Percentiles rank a stretch among this genome's conserved stretches.
These are phyloP conservation scores for Coemansia sp. DNA, from an alignment of 192 early-diverging fungal genomes.

Conservation along the genomic window DNA sequence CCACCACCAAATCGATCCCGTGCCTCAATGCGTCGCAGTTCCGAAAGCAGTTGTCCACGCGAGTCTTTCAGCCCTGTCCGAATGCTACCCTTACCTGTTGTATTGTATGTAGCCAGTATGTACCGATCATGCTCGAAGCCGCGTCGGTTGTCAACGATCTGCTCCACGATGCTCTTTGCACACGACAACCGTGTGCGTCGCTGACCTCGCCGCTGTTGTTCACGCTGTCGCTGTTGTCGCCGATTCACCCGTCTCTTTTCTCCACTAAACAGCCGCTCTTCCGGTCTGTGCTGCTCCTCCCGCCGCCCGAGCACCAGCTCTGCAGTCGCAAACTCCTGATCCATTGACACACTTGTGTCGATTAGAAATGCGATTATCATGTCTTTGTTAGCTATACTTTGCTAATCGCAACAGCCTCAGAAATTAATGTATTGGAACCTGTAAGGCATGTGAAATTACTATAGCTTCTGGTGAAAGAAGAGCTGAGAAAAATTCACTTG, in stretches of 20 bases:
- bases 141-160: conserved; percentile 60
- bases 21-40: conserved; percentile 64
- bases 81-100: conserved; percentile 24
- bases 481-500: background rate
- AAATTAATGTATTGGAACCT: background rate
- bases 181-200: conserved; percentile 60
- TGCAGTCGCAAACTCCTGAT: conserved; percentile 44
- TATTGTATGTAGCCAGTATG: conserved; percentile 72
- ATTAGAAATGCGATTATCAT: conserved; percentile 74
- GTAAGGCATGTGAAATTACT: background rate
- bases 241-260: conserved; percentile 32
- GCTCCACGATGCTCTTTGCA: conserved; percentile 75
- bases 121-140: conserved; percentile 68
- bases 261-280: conserved; percentile 42
- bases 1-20: conserved; percentile 69
- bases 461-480: background rate
- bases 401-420: background rate
- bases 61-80: conserved; percentile 56
- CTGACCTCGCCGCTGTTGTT: conserved; percentile 5
- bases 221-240: conserved; percentile 43
- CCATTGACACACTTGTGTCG: conserved; percentile 84
- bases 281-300: conserved; percentile 19
- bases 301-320: conserved; percentile 2
- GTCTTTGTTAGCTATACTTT: background rate
- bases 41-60: conserved; percentile 56